Percentiles rank a stretch among this genome's conserved stretches.
phyloP scores from a whole-genome alignment of 2,329 filamentous ascomycete species.

The Pseudogymnoascus sp. region DNA sequence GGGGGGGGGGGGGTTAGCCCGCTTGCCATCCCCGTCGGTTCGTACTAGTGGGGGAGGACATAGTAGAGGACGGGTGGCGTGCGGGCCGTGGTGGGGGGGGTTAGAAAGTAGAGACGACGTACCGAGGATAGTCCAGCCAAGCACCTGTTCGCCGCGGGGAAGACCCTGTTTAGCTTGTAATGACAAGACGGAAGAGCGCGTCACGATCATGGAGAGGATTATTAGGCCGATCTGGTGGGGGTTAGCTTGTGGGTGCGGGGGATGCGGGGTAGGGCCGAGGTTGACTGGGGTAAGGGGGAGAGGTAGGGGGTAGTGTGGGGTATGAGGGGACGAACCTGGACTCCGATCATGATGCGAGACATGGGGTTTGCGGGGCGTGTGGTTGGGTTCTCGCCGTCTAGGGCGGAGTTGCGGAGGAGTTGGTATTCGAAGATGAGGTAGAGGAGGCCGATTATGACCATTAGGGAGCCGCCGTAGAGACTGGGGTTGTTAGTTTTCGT shows the following conservation, averaged over 20 bases:
- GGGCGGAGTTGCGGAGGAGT: constrained; percentile 22
- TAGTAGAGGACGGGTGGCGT: not conserved
- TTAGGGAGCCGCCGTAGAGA: constrained; percentile 66
- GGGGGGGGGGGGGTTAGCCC: not conserved
- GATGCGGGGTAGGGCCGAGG: not conserved
- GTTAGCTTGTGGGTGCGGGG: constrained; percentile 13
- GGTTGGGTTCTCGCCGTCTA: constrained; percentile 19
- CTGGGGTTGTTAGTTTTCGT: constrained; percentile 36
- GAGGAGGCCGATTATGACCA: constrained; percentile 66
- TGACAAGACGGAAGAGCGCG: constrained; percentile 75
- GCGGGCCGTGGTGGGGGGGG: not conserved
- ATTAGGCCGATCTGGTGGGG: constrained; percentile 62
- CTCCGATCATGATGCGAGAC: constrained; percentile 55
- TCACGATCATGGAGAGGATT: constrained; percentile 75
- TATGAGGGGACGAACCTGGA: constrained; percentile 43
- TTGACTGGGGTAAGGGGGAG: not conserved
- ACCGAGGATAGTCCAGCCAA: constrained; percentile 77
- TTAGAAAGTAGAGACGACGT: constrained; percentile 28
- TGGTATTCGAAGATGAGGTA: constrained; percentile 74
- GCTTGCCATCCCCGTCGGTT: not conserved
- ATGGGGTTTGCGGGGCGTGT: constrained; percentile 37
- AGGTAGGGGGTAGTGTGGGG: constrained; percentile 4
- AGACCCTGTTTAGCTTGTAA: constrained; percentile 79
- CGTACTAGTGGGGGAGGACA: not conserved
- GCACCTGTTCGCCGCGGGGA: constrained; percentile 76